Evolutionary conservation across 768 basidiomycete species (phyloP).

Genomic region (Russula sp.): DNA sequence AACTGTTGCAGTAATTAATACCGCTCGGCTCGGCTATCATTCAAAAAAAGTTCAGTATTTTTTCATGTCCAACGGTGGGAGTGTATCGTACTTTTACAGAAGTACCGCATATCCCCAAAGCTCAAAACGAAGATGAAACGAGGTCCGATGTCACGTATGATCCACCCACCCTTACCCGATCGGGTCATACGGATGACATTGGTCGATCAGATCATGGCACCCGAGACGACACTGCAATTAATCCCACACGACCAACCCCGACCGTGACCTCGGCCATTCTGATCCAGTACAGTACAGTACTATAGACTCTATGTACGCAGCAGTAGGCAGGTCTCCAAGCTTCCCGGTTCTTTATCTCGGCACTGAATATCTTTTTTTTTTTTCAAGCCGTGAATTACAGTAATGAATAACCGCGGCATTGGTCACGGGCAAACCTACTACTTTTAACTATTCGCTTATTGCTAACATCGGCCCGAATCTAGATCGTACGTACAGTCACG

Average conservation of each 20-base stretch:
- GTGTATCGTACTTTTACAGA: neutral
- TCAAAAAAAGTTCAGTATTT: neutral
- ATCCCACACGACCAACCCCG: too few species aligned
- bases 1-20: neutral
- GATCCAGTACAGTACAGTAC: too few species aligned
- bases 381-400: neutral
- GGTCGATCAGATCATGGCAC: neutral
- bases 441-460: neutral
- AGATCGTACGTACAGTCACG: neutral
- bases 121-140: neutral
- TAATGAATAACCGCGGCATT: neutral
- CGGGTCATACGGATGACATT: neutral
- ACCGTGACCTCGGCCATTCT: too few species aligned
- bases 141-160: conserved; percentile 1
- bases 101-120: neutral
- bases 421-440: neutral
- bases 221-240: too few species aligned
- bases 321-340: neutral
- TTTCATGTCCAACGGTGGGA: neutral
- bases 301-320: too few species aligned
- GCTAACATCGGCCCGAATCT: neutral
- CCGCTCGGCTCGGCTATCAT: neutral
- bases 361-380: neutral
- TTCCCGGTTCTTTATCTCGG: neutral
- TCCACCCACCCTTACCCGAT: neutral